Percentiles rank a stretch among this genome's conserved stretches.
phyloP scores from a whole-genome alignment of 805 yeast genomes.

The Suhomyces vadensis region DNA sequence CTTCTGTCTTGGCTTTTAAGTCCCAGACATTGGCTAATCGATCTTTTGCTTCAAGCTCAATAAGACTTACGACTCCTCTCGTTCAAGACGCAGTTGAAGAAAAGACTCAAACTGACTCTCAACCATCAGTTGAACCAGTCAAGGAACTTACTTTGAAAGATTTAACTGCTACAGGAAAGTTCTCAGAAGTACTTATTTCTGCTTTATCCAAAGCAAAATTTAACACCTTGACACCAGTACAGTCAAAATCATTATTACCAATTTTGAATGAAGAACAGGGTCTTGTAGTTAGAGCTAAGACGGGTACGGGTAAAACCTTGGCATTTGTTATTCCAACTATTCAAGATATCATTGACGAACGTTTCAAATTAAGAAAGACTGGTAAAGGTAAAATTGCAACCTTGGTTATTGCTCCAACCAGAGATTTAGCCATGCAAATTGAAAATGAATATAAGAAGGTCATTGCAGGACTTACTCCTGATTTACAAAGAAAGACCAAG shows the following conservation, averaged over 20 bases:
- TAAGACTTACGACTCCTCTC: background rate
- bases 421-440: conserved; percentile 87
- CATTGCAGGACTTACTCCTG: conserved; percentile 21
- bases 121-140: background rate
- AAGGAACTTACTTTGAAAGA: conserved; percentile 6
- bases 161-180: conserved; percentile 7
- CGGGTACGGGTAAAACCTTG: conserved; percentile 94
- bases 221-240: conserved; percentile 65
- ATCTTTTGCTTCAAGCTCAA: background rate
- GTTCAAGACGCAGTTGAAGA: background rate
- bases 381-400: conserved; percentile 33
- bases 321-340: conserved; percentile 84
- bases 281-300: conserved; percentile 84
- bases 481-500: conserved; percentile 15
- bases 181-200: conserved; percentile 10
- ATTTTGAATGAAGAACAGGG: conserved; percentile 56
- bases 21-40: background rate
- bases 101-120: background rate
- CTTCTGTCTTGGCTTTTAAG: background rate
- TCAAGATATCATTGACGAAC: conserved; percentile 48
- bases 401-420: conserved; percentile 81
- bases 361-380: conserved; percentile 24
- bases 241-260: conserved; percentile 60
- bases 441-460: conserved; percentile 60
- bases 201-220: conserved; percentile 48